Base-by-base conservation (phyloP, 1,284 basidiomycete species). In the Marasmius sp. region DNA sequence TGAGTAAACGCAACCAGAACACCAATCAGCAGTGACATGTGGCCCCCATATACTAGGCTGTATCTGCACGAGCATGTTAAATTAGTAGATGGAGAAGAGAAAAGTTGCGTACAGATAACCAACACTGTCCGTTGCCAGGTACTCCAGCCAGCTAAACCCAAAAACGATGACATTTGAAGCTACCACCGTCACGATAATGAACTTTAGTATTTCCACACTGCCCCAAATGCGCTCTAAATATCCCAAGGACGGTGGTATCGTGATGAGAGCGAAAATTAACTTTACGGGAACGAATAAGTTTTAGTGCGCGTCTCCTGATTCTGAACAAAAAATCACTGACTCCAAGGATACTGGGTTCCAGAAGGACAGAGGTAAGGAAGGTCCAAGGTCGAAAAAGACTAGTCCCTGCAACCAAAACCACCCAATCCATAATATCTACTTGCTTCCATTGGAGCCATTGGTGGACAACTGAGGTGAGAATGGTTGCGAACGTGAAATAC, bases 161-260 rank as follows among this genome's bases (percentile, higher is more conserved):
- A 95, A 88, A 0, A 92, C 91, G 70, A 97, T 95, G 65, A 95
- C 77, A 74, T 98, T 97, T 20, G 93, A 92, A 14, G 85, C 83
- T n/a, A 88, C 87, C 63, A 95, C 83, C 50, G 90, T 88, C 48
- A 93, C 86, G 10, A 84, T 80, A 58, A 94, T 89, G 74, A 99
- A 98, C 72, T 95, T 93, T 68, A 93, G 70, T 4, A 91, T 89
- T 74, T 98, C 97, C 22, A 88, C 71, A 22, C 89, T 83, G 39
- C 97, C 96, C 95, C 96, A 99, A 64, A 98, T 80, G 52, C 94
- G 83, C 74, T 99, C 97, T 60, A 99, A 81, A 73, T 98, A 98
- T 65, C 92, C 86, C 53, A 95, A 81, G 27, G 92, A 91, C 9
- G 95, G 83, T 39, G 94, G 92, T 11, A 98, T 83, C 48, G 91